phyloP scores from a whole-genome alignment of 2,329 filamentous ascomycete genomes.

The Zymoseptoria crescenta region DNA sequence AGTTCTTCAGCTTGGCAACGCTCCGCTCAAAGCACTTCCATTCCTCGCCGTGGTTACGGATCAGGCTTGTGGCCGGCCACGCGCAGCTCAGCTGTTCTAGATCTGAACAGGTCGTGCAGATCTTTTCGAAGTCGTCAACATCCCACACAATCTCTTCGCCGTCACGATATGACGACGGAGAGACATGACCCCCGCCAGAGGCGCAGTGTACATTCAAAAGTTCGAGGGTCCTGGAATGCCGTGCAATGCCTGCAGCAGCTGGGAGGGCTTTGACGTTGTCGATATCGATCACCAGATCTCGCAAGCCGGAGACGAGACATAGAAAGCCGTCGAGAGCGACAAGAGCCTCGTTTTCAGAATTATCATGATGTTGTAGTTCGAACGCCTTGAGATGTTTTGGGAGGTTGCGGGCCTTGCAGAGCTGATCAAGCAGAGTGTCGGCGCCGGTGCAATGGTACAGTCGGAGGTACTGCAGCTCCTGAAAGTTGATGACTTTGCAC shows the following conservation, averaged over 20 bases:
- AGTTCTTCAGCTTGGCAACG: slow-evolving; percentile 26
- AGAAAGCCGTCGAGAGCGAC: slow-evolving; percentile 42
- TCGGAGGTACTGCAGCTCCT: slow-evolving; percentile 35
- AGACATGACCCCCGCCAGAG: slow-evolving; percentile 4
- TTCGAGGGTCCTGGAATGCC: slow-evolving; percentile 41
- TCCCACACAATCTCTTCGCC: slow-evolving; percentile 40
- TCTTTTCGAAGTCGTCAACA: slow-evolving; percentile 37
- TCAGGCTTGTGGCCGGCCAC: slow-evolving; percentile 39
- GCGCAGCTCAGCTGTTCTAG: slow-evolving; percentile 42
- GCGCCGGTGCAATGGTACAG: slow-evolving; percentile 40
- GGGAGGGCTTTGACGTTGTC: slow-evolving; percentile 36
- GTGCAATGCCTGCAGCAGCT: slow-evolving; percentile 35
- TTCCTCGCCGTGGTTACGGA: slow-evolving; percentile 35
- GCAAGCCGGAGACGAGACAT: slow-evolving; percentile 39
- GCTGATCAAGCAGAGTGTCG: slow-evolving; percentile 40
- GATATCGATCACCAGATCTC: slow-evolving; percentile 39
- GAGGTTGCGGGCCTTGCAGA: slow-evolving; percentile 39
- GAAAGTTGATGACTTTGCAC: slow-evolving; percentile 41
- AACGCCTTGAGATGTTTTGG: slow-evolving; percentile 39
- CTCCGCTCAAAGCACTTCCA: slow-evolving; percentile 36
- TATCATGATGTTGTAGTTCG: slow-evolving; percentile 43
- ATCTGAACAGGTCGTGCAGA: slow-evolving; percentile 37
- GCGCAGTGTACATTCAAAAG: slow-evolving; percentile 39
- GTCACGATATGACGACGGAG: slow-evolving; percentile 18
- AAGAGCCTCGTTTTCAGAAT: slow-evolving; percentile 40